Base-by-base conservation (phyloP, 2,329 filamentous ascomycete species). In the Talaromyces pinophilus region DNA sequence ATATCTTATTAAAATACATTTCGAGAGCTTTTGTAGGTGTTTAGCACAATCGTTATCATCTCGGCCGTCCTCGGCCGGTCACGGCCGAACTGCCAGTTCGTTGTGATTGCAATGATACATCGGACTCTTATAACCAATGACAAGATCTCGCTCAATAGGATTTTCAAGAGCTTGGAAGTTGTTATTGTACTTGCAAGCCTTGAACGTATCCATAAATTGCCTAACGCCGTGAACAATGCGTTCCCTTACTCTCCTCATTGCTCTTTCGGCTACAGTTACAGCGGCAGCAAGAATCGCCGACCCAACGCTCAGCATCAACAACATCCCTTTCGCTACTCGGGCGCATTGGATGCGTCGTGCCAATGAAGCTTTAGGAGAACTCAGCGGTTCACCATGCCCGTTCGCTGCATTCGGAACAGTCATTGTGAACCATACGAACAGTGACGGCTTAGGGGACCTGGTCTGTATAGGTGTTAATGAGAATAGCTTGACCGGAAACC, bases 361-460 rank as follows among this genome's bases (percentile, higher is more conserved):
- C 19, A 84, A 82, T 66, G 70, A 77, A 28, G 82, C 81, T 0
- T 76, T 86, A 4, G 70, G 72, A n/a, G 74, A 80, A 19, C 72
- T 81, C 25, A 70, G 70, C 19, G 78, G 76, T 0, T 71, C 70
- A 17, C 83, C 84, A 2, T 87, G 85, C 70, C 83, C 84, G 0
- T 85, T 83, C 68, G 80, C 78, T 6, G 82, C 85, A 5, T 87
- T 86, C 71, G 84, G 83, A 2, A 79, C 81, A 15, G 84, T 81
- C 25, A 81, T 87, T 64, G 85, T 87, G 15, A 87, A 87, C 70
- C 85, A 87, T 70, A 86, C 84, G 0, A 71, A 69, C 28, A 69
- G 69, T 25, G 67, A 73, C 25, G 78, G 77, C 0, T 50, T 62
- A 50, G 60, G 60, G 44, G 40, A 62, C 3, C 71, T 80, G 0